phyloP scores from a whole-genome alignment of 441 rosid genomes.

The Brassica hybrid region DNA sequence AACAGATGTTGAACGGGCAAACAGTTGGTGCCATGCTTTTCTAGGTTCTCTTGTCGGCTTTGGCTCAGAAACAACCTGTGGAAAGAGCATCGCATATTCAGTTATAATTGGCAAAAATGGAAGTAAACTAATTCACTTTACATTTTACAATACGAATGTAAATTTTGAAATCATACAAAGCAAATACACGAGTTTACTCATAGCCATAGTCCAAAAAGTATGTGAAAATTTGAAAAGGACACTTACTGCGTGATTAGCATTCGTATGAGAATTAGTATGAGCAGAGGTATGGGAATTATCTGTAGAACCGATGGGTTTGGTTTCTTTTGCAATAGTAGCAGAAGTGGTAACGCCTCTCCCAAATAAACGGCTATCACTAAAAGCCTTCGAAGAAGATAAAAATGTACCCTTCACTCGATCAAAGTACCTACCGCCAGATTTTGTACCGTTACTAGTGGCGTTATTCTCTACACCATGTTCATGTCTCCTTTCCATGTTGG shows the following conservation, averaged over 20 bases:
- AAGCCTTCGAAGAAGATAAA: conserved; percentile 83
- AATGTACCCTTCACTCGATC: conserved; percentile 95
- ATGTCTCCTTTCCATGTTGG: conserved; percentile 53
- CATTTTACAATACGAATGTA: background rate
- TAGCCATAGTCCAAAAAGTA: background rate
- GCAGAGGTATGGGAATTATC: conserved; percentile 57
- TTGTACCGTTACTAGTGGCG: conserved; percentile 53
- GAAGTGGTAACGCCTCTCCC: conserved; percentile 63
- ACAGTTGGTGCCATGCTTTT: conserved; percentile 94
- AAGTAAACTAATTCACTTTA: background rate
- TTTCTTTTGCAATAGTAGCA: conserved; percentile 58
- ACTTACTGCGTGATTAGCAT: conserved; percentile 63
- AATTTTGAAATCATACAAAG: background rate
- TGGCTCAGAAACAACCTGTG: conserved; percentile 74
- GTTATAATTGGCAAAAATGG: background rate
- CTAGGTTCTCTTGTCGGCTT: conserved; percentile 60
- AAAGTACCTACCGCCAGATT: conserved; percentile 73
- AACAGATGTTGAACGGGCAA: conserved; percentile 61
- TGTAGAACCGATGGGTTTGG: conserved; percentile 54
- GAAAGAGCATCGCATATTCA: conserved; percentile 5
- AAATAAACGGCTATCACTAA: conserved; percentile 77
- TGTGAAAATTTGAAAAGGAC: conserved; percentile 23
- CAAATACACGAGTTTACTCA: background rate
- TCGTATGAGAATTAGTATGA: conserved; percentile 57
- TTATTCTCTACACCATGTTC: conserved; percentile 54